Base-by-base conservation (phyloP, 805 yeast species). In the Starmera pachycereana region DNA sequence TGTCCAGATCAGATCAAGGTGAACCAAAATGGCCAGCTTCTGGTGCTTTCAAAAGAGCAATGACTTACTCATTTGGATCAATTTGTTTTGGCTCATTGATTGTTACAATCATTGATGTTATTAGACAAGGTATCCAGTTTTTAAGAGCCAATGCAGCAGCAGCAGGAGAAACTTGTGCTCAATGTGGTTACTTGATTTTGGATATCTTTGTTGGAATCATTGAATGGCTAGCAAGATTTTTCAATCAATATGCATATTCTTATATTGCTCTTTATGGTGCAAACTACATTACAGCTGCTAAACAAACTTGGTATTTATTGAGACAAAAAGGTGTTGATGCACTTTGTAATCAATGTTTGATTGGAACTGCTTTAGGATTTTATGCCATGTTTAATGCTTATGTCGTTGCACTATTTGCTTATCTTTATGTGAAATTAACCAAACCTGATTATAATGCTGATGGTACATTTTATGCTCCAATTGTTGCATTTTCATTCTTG, bases 171-270 rank as follows among this genome's bases (percentile, higher is more conserved):
- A 54, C 69, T 18, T 66, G 74, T 53, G 73, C 73, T 9, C 76
- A 74, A 11, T 64, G 78, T 46, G 66, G 73, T 4, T 65, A 70
- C 40, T 58, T 78, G 33, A 58, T 78, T 33, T 53, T 82, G 31
- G 79, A 81, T 42, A 69, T 80, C 53, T 52, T 83, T 25, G 58
- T 86, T 34, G 72, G 79, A 6, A 60, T 83, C 14, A 51, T 89
- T 22, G 85, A 85, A 48, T 85, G 96, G 92, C 45, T 81, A 37
- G 82, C 84, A 18, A 71, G 78, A 44, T 88, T 85, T 68, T 88
- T 89, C 66, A 87, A 89, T 62, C 90, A 83, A 56, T 89, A 86
- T 56, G 95, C 96, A 7, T 85, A 83, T 57, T 80, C 92, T 27
- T 86, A 80, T 53, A 69, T 89, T 51, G 95, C 96, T 0, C 68